These are phyloP conservation scores for Passiflora organensis DNA, from an alignment of 345 rosid species.

Conservation along the genomic window DNA sequence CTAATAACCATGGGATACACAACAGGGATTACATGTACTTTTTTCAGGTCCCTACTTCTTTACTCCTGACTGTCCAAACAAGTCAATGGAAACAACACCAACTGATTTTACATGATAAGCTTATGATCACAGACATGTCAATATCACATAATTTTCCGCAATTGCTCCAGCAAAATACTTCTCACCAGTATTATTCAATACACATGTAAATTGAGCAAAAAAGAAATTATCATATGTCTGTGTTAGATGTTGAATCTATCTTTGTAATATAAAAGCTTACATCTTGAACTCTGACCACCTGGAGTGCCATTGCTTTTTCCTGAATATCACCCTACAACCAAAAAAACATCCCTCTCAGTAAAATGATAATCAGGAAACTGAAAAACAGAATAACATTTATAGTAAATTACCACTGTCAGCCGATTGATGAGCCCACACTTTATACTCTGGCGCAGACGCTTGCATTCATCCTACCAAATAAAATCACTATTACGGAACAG, in stretches of 20 bases:
- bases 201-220: neutral
- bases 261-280: conserved; percentile 38
- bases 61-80: too few relatives aligned
- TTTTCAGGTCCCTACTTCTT: too few relatives aligned
- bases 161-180: too few relatives aligned
- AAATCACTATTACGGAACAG: neutral
- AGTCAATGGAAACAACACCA: too few relatives aligned
- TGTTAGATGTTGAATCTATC: neutral
- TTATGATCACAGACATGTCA: too few relatives aligned
- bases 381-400: conserved; percentile 1
- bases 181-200: neutral
- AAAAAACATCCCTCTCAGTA: conserved; percentile 17
- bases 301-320: conserved; percentile 85
- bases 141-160: too few relatives aligned
- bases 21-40: too few relatives aligned
- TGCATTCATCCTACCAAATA: conserved; percentile 84
- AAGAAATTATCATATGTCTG: neutral
- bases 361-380: conserved; percentile 2
- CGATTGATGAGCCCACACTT: conserved; percentile 87
- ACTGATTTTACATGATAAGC: too few relatives aligned
- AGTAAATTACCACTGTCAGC: conserved; percentile 72
- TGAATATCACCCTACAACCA: conserved; percentile 78
- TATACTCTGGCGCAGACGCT: conserved; percentile 95
- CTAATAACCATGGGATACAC: too few relatives aligned
- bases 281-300: conserved; percentile 89